phyloP scores from a whole-genome alignment of 768 basidiomycete species.

The Rhodotorula taiwanensis region DNA sequence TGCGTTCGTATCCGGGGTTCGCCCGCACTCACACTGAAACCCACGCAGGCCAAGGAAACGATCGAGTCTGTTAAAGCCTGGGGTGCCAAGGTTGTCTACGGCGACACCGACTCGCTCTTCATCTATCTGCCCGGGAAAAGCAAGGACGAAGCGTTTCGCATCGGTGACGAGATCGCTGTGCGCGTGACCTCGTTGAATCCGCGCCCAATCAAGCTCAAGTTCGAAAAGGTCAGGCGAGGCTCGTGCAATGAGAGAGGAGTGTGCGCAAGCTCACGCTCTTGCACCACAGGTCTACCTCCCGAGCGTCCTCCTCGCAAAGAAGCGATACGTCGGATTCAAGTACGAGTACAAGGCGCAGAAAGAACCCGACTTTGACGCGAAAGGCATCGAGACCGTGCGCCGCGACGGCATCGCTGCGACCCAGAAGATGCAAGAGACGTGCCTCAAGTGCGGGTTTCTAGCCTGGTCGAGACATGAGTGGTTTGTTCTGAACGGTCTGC shows the following conservation, averaged over 20 bases:
- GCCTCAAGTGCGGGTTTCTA: constrained; percentile 59
- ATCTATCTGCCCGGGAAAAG: constrained; percentile 83
- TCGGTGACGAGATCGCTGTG: constrained; percentile 88
- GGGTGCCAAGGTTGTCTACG: constrained; percentile 90
- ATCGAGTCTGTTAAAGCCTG: constrained; percentile 73
- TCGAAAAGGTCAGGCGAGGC: constrained; percentile 69
- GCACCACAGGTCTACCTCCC: constrained; percentile 75
- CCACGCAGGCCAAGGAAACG: constrained; percentile 63
- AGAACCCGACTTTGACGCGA: constrained; percentile 82
- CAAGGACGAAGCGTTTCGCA: constrained; percentile 85
- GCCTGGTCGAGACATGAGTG: neutral
- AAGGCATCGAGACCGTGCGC: constrained; percentile 94
- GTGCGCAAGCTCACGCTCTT: neutral
- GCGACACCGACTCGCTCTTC: constrained; percentile 95
- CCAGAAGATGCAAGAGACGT: constrained; percentile 83
- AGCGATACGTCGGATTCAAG: constrained; percentile 95
- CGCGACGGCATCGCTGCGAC: constrained; percentile 86
- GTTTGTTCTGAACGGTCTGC: constrained; percentile 6
- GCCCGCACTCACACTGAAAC: neutral
- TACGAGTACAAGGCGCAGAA: constrained; percentile 74
- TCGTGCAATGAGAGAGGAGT: no score
- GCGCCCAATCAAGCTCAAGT: constrained; percentile 86
- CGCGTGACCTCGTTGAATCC: constrained; percentile 79
- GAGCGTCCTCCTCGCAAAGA: constrained; percentile 93
- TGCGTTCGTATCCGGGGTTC: neutral